Base-by-base conservation (phyloP, 768 basidiomycete genomes). In the Plicaturopsis crispa region DNA sequence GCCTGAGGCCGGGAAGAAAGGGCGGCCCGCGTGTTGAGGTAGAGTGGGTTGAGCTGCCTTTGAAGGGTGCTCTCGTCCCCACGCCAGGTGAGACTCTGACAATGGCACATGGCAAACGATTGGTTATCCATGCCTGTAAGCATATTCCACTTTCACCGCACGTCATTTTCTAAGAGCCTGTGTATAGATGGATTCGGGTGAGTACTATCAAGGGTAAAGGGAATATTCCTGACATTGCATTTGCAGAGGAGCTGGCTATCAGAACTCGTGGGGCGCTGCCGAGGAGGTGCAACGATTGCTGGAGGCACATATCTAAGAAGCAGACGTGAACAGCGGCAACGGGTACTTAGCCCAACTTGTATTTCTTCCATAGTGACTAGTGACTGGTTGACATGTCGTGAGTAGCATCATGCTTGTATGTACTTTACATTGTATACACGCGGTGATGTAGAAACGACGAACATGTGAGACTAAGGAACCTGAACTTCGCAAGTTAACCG, bases 151-250 rank as follows among this genome's bases (percentile, higher is more conserved):
- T n/a, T n/a, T n/a, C n/a, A n/a, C n/a, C n/a, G n/a, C n/a, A n/a
- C n/a, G n/a, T n/a, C n/a, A n/a, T n/a, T n/a, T n/a, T n/a, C n/a
- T n/a, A n/a, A n/a, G n/a, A n/a, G n/a, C n/a, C n/a, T n/a, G n/a
- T n/a, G n/a, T n/a, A n/a, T n/a, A n/a, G n/a, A 80, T 52, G 78
- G 78, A 5, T 73, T 79, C 24, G 77, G 77, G 70, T 71, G 30
- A 38, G 66, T 31, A 11, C 6, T 36, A 48, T 4, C 11, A 7
- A 16, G 21, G 52, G 48, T 32, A 39, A 53, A 44, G 44, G 33
- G 14, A 6, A 45, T 44, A 12, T 26, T 14, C 35, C 24, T 5
- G 31, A 5, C 7, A 35, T 40, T 16, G 4, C 24, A 28, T 24
- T 30, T 13, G 16, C 40, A 62, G 64, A n/a, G 31, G 50, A 13